Evolutionary conservation across 1,284 basidiomycete species (phyloP).

Genomic region (Malassezia obtusa): DNA sequence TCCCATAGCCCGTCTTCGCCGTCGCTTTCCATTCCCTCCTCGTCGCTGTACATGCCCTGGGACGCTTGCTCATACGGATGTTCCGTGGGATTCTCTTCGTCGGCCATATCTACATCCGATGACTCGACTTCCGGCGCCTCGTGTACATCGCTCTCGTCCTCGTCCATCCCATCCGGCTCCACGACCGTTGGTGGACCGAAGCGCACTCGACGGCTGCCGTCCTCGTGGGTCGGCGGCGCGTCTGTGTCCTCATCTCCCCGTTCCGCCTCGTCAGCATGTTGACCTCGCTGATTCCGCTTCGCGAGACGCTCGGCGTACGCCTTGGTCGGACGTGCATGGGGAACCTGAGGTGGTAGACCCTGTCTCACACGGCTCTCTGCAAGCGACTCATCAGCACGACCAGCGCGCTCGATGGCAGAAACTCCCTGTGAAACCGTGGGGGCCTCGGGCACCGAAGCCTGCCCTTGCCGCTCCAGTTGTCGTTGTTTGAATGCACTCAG

Average conservation of each 20-base stretch:
- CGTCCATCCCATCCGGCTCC: constrained; percentile 3
- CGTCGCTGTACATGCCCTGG: constrained; percentile 2
- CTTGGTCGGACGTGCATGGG: constrained; percentile 43
- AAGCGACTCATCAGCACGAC: constrained; percentile 25
- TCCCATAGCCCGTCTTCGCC: constrained; percentile 25
- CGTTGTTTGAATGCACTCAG: constrained; percentile 37
- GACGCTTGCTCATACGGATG: background rate
- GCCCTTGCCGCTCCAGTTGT: constrained; percentile 19
- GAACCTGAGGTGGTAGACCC: constrained; percentile 34
- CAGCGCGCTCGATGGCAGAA: constrained; percentile 35
- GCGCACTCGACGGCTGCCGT: constrained; percentile 4
- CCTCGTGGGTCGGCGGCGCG: background rate
- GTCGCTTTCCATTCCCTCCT: constrained; percentile 13
- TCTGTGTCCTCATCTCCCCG: background rate
- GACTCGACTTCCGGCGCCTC: background rate
- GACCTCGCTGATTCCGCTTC: constrained; percentile 1
- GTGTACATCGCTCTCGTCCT: background rate
- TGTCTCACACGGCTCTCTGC: constrained; percentile 17
- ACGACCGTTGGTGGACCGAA: constrained; percentile 8
- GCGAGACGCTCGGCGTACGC: constrained; percentile 37
- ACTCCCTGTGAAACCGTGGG: constrained; percentile 32
- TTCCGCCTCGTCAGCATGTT: background rate
- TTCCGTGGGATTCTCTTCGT: background rate
- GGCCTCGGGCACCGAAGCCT: background rate
- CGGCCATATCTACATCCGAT: constrained; percentile 4